Conservation (phyloP, 257 asterid species). For the Rubia yunnanensis region DNA sequence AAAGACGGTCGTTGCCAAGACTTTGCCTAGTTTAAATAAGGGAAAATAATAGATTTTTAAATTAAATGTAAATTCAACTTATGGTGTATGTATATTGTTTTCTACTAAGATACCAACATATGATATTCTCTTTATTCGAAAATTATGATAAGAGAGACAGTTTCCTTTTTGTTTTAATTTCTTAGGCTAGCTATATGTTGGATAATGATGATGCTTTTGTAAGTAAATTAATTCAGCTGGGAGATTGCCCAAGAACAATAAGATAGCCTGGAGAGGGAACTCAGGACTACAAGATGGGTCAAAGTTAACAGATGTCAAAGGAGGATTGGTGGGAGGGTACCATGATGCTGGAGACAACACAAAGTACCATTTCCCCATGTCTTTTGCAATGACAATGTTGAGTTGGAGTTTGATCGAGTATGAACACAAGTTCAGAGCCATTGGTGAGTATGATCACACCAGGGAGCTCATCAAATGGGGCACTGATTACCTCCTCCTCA, state of each 20-base stretch:
- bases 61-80: too few relatives aligned
- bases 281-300: conserved; percentile 78
- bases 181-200: too few relatives aligned
- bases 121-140: too few relatives aligned
- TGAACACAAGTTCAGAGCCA: conserved; percentile 61
- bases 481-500: conserved; percentile 66
- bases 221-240: conserved; percentile 48
- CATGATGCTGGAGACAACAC: conserved; percentile 84
- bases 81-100: too few relatives aligned
- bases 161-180: background rate
- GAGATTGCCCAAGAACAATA: conserved; percentile 54
- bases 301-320: conserved; percentile 42
- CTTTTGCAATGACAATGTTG: conserved; percentile 87
- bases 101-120: too few relatives aligned
- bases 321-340: conserved; percentile 82
- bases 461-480: conserved; percentile 85
- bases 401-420: conserved; percentile 94
- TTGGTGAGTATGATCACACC: conserved; percentile 64
- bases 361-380: conserved; percentile 78
- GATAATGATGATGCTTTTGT: background rate
- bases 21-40: too few relatives aligned
- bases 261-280: conserved; percentile 67
- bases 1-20: too few relatives aligned
- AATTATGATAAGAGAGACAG: too few relatives aligned
- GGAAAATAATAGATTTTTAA: too few relatives aligned